Base-by-base conservation (phyloP, 1,284 basidiomycete genomes). In the Cutaneotrichosporon sp. region DNA sequence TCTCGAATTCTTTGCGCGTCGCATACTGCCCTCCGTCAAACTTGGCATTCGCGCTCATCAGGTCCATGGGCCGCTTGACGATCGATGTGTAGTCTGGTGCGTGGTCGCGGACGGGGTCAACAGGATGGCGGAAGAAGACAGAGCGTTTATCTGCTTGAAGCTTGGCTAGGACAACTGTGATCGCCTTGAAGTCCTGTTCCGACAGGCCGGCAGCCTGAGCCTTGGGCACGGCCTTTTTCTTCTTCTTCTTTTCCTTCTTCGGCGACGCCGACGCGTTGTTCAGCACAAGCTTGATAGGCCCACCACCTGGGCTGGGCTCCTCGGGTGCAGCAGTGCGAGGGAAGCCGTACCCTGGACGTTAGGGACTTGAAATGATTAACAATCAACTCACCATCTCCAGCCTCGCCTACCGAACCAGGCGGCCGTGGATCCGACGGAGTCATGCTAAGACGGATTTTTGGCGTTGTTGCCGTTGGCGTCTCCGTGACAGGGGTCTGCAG, bases 1-100 rank as follows among this genome's bases (percentile, higher is more conserved):
- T 79, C 63, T 87, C 85, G 69, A 97, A 94, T 19, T 81, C 86
- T 66, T 86, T 84, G 20, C 92, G 84, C 64, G 88, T 83, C 56
- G 83, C 81, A 77, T 97, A 98, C 45, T 71, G 64, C 0, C 91
- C 91, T 55, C 81, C 83, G 64, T 90, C 85, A 22, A 98, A 77
- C 74, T 96, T 97, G 49, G 87, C 87, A 19, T 80, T 79, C 77
- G 96, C 88, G 0, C 91, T 93, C 45, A 84, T 85, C 12, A 98
- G 78, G 70, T 99, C 94, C 90, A 99, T 97, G 0, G 96, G 94
- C 14, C 86, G 79, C 70, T 88, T 88, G 75, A 99, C 88, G 53
- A 94, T 77, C 48, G 88, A 84, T 64, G 91, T 90, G 73, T 97
- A 97, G 61, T 87, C 85, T 16, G 88, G 87, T 16, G 88, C 88